Conservation (phyloP, 768 basidiomycete species). For the Lepiota brunneoincarnata region DNA sequence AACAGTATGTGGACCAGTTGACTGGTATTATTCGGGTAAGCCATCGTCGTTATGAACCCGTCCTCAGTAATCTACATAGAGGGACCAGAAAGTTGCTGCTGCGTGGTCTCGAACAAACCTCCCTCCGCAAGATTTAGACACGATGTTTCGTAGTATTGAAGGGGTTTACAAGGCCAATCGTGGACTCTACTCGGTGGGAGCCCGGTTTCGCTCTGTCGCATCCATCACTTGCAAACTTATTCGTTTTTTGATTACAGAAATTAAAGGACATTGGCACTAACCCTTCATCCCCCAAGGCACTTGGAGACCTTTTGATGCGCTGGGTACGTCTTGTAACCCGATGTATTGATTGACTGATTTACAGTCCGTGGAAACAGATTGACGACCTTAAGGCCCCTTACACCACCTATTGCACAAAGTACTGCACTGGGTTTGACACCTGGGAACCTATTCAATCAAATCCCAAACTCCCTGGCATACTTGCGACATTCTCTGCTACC, state of each 20-base stretch:
- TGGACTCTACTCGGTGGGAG: slow-evolving; percentile 61
- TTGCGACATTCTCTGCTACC: slow-evolving; percentile 64
- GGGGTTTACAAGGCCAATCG: slow-evolving; percentile 91
- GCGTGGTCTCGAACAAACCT: slow-evolving; percentile 97
- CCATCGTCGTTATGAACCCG: slow-evolving; percentile 4
- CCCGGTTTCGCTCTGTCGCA: not conserved
- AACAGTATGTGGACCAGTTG: slow-evolving; percentile 85
- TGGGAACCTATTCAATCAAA: slow-evolving; percentile 84
- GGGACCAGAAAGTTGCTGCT: slow-evolving; percentile 84
- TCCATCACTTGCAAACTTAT: slow-evolving; percentile 10
- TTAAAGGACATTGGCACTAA: slow-evolving; percentile 91
- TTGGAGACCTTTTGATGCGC: slow-evolving; percentile 94
- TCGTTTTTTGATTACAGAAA: slow-evolving; percentile 52
- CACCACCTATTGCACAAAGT: slow-evolving; percentile 73
- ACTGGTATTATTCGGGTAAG: slow-evolving; percentile 88
- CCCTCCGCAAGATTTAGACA: slow-evolving; percentile 87
- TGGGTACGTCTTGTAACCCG: slow-evolving; percentile 64
- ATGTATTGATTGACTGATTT: slow-evolving; percentile 9
- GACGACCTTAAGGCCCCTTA: slow-evolving; percentile 90
- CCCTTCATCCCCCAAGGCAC: slow-evolving; percentile 88
- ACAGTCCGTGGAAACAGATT: slow-evolving; percentile 52
- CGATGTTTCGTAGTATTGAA: slow-evolving; percentile 94
- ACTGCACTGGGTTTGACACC: slow-evolving; percentile 72
- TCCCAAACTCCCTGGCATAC: slow-evolving; percentile 60
- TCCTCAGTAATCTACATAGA: slow-evolving; percentile 12